phyloP scores from a whole-genome alignment of 345 rosid species.

The Hibiscus syriacus region DNA sequence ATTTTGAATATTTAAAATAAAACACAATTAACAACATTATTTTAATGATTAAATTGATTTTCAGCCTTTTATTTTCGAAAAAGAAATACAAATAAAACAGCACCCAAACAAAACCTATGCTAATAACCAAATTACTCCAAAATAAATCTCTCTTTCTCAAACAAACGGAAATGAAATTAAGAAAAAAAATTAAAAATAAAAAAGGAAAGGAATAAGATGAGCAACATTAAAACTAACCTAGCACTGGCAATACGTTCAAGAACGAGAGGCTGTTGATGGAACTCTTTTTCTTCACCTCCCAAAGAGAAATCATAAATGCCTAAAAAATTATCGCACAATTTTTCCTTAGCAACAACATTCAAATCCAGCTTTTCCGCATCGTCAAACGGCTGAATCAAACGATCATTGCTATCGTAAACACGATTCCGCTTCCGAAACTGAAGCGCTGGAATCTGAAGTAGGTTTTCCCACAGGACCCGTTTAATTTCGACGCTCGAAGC shows the following conservation, averaged over 20 bases:
- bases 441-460: constrained; percentile 27
- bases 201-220: neutral
- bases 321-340: constrained; percentile 48
- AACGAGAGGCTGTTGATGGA: constrained; percentile 32
- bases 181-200: neutral
- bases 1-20: no score
- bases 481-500: constrained; percentile 13
- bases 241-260: constrained; percentile 54
- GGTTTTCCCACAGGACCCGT: constrained; percentile 39
- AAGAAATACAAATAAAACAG: neutral
- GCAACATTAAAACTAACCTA: constrained; percentile 19
- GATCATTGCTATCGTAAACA: constrained; percentile 15
- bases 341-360: constrained; percentile 40
- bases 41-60: neutral
- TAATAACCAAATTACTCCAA: neutral
- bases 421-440: constrained; percentile 2
- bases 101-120: no score
- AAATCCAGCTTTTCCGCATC: constrained; percentile 42
- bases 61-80: neutral
- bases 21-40: no score
- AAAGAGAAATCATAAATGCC: constrained; percentile 35
- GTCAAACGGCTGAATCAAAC: constrained; percentile 34
- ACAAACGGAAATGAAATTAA: neutral
- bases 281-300: constrained; percentile 26
- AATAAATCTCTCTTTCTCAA: no score